Conservation (phyloP, 352 stramenopile genomes). For the Globisporangium alternatum region DNA sequence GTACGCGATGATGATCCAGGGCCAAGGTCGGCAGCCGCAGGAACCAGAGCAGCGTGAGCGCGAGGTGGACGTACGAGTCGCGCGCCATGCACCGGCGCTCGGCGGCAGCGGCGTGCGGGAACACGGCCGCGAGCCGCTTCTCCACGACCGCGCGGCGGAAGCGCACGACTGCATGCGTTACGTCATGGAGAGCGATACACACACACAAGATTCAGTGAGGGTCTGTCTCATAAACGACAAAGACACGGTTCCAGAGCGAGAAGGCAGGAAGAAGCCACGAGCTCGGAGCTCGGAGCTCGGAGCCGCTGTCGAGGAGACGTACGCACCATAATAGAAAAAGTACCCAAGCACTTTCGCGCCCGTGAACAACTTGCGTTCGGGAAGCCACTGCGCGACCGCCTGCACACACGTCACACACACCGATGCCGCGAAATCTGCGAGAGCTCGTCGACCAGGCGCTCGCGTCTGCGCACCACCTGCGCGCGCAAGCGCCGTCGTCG, state of each 20-base stretch:
- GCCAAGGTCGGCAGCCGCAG: constrained; percentile 30
- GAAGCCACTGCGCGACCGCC: constrained; percentile 32
- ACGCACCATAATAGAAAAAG: constrained; percentile 57
- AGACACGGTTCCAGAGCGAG: constrained; percentile 10
- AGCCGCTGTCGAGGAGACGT: constrained; percentile 10
- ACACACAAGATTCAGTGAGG: constrained; percentile 3
- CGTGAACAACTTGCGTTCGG: constrained; percentile 26
- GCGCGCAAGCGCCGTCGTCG: constrained; percentile 31
- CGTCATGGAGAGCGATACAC: background rate
- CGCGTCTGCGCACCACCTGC: constrained; percentile 16
- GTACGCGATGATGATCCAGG: constrained; percentile 3
- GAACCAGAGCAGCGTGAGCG: constrained; percentile 50
- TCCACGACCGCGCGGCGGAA: constrained; percentile 40
- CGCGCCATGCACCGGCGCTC: constrained; percentile 23
- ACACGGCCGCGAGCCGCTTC: constrained; percentile 29
- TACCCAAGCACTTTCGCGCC: constrained; percentile 31
- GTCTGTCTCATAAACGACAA: constrained; percentile 7
- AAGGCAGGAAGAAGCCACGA: background rate
- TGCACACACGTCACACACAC: constrained; percentile 21
- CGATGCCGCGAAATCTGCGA: constrained; percentile 47
- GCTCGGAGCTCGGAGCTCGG: background rate
- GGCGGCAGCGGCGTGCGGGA: constrained; percentile 14
- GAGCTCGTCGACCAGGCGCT: constrained; percentile 37
- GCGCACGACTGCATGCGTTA: constrained; percentile 32
- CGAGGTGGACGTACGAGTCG: constrained; percentile 31